Percentiles rank a stretch among this genome's conserved stretches.
These are phyloP conservation scores for Dianthus caryophyllus DNA, from an alignment of 148 eudicot species.

Conservation along the genomic window DNA sequence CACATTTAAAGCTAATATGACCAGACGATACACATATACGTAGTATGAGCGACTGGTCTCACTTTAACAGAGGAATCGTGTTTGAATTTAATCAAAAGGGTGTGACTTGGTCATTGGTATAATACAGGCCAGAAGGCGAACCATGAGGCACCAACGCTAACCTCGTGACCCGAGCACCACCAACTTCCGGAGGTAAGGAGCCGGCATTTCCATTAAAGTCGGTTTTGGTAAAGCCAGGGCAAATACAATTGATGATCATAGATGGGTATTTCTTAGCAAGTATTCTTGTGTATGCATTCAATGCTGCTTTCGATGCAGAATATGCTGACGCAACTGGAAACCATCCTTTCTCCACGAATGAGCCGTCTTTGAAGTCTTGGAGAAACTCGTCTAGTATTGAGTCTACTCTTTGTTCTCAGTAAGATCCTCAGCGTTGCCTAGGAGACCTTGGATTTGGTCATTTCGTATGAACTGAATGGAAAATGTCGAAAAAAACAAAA, in stretches of 20 bases:
- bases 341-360: constrained; percentile 26
- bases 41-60: too few species aligned
- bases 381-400: constrained; percentile 33
- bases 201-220: constrained; percentile 31
- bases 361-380: constrained; percentile 30
- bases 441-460: constrained; percentile 29
- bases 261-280: constrained; percentile 36
- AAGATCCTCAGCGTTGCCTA: constrained; percentile 29
- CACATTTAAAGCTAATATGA: too few species aligned
- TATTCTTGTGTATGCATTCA: constrained; percentile 41
- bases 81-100: not conserved
- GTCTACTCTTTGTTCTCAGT: constrained; percentile 42
- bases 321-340: constrained; percentile 20
- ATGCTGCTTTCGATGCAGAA: constrained; percentile 33
- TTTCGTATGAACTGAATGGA: constrained; percentile 14
- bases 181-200: constrained; percentile 28
- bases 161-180: constrained; percentile 34
- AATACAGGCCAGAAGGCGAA: constrained; percentile 24
- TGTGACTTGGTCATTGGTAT: constrained; percentile 1
- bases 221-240: constrained; percentile 44
- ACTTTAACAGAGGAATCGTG: too few species aligned
- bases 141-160: constrained; percentile 36
- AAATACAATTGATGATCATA: constrained; percentile 38
- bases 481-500: not conserved
- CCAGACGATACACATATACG: too few species aligned